Evolutionary conservation across 2,329 filamentous ascomycete genomes (phyloP).

Genomic region (Corniculantispora saksenae): DNA sequence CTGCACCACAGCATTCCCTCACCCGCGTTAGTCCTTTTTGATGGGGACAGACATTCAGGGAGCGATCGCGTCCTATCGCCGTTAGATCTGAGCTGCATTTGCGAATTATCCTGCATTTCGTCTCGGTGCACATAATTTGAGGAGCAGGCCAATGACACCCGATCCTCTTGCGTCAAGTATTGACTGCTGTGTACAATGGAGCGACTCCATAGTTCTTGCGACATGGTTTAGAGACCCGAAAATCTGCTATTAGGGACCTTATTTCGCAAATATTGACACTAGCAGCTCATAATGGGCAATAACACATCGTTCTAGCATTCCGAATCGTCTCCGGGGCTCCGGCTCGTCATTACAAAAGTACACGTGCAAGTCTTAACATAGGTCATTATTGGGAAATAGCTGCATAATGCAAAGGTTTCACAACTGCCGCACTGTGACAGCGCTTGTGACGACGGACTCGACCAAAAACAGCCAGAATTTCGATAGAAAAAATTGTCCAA

Average conservation of each 20-base stretch:
- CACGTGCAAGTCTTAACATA: too few relatives aligned
- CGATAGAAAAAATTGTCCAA: background rate
- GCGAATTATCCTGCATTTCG: background rate
- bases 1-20: conserved; percentile 7
- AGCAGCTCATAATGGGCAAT: background rate
- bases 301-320: background rate
- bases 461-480: too few relatives aligned
- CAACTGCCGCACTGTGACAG: too few relatives aligned
- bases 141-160: background rate
- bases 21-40: conserved; percentile 6
- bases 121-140: background rate
- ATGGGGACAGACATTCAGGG: conserved; percentile 14
- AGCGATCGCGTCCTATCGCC: conserved; percentile 17
- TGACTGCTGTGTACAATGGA: background rate
- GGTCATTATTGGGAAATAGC: too few relatives aligned
- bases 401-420: too few relatives aligned
- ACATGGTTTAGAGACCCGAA: background rate
- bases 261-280: background rate
- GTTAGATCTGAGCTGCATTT: conserved; percentile 17
- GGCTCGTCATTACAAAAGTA: background rate
- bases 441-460: too few relatives aligned
- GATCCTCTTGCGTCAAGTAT: background rate
- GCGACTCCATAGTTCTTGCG: background rate
- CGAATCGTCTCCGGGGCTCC: background rate
- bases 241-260: background rate